Evolutionary conservation across 108 stramenopile species (phyloP).

Genomic region (Pseudonitzschia delicatissima): DNA sequence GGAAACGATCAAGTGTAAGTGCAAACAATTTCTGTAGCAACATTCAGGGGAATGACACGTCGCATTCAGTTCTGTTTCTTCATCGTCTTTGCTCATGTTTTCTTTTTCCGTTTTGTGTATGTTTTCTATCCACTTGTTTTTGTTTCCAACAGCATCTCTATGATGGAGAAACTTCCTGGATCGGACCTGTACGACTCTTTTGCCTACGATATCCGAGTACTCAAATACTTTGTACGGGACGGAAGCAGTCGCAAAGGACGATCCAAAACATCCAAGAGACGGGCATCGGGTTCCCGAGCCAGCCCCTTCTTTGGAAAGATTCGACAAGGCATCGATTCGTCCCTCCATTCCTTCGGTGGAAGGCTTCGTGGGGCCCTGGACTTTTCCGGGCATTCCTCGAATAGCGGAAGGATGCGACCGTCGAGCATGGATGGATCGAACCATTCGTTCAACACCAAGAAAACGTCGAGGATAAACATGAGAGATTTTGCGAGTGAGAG

Average conservation of each 20-base stretch:
- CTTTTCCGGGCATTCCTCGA: background rate
- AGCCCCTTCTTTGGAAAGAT: constrained; percentile 52
- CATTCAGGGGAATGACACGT: background rate
- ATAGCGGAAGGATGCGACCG: background rate
- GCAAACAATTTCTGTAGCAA: background rate
- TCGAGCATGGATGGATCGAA: constrained; percentile 6
- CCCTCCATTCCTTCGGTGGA: background rate
- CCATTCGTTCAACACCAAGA: background rate
- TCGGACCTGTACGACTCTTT: constrained; percentile 48
- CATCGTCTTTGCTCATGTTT: background rate
- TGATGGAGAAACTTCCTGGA: constrained; percentile 52
- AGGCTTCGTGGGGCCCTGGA: background rate
- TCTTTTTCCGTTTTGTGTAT: background rate
- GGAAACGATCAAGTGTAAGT: constrained; percentile 42
- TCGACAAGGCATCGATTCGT: background rate
- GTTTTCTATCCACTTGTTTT: background rate
- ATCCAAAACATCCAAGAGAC: background rate
- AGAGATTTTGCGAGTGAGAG: too few species aligned
- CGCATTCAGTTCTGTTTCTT: background rate
- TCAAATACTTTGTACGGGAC: constrained; percentile 51
- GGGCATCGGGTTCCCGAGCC: constrained; percentile 1
- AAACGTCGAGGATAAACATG: too few species aligned
- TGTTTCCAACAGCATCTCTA: constrained; percentile 21
- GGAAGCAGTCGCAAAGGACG: background rate
- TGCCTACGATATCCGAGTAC: constrained; percentile 67